These are phyloP conservation scores for Camellia japonica DNA, from an alignment of 148 eudicot genomes.

Conservation along the genomic window DNA sequence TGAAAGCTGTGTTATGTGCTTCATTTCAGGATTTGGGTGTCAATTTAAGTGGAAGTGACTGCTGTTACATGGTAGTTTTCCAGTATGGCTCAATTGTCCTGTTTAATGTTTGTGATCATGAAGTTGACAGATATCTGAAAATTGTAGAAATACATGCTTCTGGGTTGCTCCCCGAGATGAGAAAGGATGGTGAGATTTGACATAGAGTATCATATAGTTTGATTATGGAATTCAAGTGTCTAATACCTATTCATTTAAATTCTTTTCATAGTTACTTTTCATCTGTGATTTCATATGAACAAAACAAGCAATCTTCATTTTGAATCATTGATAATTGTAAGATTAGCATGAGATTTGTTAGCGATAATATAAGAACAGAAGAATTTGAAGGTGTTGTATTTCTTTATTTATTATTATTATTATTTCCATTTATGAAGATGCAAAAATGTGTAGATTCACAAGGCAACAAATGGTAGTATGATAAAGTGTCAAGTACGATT, in stretches of 20 bases:
- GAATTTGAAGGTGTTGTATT: neutral
- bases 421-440: neutral
- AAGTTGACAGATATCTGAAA: slow-evolving; percentile 78
- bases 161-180: slow-evolving; percentile 85
- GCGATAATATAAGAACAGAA: neutral
- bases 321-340: neutral
- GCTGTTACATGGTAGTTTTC: slow-evolving; percentile 81
- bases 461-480: slow-evolving; percentile 3
- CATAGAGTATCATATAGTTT: neutral
- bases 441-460: neutral
- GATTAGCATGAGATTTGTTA: neutral
- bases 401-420: too few species aligned
- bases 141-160: slow-evolving; percentile 76
- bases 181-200: slow-evolving; percentile 76
- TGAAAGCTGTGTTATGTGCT: neutral
- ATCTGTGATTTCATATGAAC: neutral
- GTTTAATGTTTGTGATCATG: slow-evolving; percentile 81
- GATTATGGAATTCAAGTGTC: slow-evolving; percentile 6
- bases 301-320: neutral
- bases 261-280: neutral
- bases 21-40: slow-evolving; percentile 63
- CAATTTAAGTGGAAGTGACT: slow-evolving; percentile 66
- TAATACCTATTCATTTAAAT: neutral
- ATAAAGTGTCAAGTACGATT: neutral
- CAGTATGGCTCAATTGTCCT: slow-evolving; percentile 93